Conservation (phyloP, 371 early-diverging fungal genomes). For the Mortierella sp. region DNA sequence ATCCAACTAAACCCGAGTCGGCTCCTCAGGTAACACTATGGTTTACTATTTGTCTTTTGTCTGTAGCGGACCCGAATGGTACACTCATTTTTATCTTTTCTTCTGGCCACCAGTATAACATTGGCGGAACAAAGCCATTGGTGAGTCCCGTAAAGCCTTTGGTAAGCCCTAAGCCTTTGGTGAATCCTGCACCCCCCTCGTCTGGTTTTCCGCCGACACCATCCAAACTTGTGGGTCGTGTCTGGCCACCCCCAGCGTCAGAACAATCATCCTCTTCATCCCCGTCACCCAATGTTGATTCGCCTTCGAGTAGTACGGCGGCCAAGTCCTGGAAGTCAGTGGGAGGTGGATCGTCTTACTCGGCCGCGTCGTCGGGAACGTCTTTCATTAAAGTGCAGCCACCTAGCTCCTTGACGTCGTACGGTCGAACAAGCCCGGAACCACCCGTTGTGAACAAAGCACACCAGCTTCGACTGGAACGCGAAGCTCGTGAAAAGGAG, state of each 20-base stretch:
- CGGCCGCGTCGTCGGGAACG: conserved; percentile 22
- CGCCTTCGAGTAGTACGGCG: conserved; percentile 19
- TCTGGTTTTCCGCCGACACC: conserved; percentile 8
- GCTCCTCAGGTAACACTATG: conserved; percentile 56
- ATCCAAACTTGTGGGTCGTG: conserved; percentile 20
- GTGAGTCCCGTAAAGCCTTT: conserved; percentile 2
- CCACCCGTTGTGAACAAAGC: conserved; percentile 45
- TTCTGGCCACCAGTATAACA: conserved; percentile 27
- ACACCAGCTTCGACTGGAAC: conserved; percentile 51
- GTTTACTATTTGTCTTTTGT: neutral
- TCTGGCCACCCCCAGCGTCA: conserved; percentile 34
- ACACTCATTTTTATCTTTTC: no score
- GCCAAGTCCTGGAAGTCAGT: conserved; percentile 35
- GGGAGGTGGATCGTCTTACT: conserved; percentile 33
- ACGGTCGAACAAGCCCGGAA: conserved; percentile 21
- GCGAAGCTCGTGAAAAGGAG: conserved; percentile 68
- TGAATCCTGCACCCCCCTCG: conserved; percentile 6
- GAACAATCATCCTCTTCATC: conserved; percentile 4
- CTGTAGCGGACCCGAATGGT: no score
- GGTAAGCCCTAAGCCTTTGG: no score
- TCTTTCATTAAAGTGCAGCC: conserved; percentile 38
- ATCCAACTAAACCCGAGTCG: conserved; percentile 65
- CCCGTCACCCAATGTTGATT: conserved; percentile 8
- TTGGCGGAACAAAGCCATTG: conserved; percentile 18
- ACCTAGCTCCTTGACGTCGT: conserved; percentile 25